Percentiles rank a stretch among this genome's conserved stretches.
Evolutionary conservation across 1,284 basidiomycete genomes (phyloP).

Genomic region (Moniliella sp.): DNA sequence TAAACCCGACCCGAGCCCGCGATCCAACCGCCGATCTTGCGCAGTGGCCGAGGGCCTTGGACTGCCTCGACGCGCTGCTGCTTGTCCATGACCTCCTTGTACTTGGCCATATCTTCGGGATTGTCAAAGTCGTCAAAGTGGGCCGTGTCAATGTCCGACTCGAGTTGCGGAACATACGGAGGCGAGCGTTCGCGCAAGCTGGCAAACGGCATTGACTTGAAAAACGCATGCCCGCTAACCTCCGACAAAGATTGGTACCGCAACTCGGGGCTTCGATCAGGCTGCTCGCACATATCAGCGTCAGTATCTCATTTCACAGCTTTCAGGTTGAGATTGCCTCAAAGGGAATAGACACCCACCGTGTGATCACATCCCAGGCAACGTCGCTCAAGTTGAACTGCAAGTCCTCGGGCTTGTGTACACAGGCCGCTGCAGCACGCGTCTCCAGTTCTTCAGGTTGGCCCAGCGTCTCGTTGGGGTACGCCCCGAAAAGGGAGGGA

Average conservation of each 20-base stretch:
- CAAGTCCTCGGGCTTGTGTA: constrained; percentile 83
- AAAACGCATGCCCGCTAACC: constrained; percentile 65
- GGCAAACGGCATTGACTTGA: constrained; percentile 53
- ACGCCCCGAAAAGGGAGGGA: constrained; percentile 87
- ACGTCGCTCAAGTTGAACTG: constrained; percentile 87
- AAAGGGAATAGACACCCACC: constrained; percentile 43
- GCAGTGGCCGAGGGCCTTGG: constrained; percentile 37
- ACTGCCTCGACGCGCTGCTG: constrained; percentile 74
- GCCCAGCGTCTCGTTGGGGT: constrained; percentile 96
- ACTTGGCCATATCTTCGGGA: constrained; percentile 81
- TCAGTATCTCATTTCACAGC: too few species aligned
- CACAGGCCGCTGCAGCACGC: constrained; percentile 63
- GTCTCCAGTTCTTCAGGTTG: constrained; percentile 92
- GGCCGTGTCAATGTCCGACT: constrained; percentile 74
- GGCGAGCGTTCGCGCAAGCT: constrained; percentile 56
- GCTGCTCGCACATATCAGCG: too few species aligned
- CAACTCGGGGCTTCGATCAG: constrained; percentile 54
- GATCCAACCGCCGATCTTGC: constrained; percentile 39
- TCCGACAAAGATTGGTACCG: constrained; percentile 56
- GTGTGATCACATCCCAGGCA: constrained; percentile 84
- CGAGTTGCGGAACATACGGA: constrained; percentile 84
- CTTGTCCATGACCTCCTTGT: constrained; percentile 78
- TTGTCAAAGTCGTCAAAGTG: constrained; percentile 95
- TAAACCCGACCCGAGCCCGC: constrained; percentile 89
- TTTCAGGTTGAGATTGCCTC: too few species aligned